Percentiles rank a stretch among this genome's conserved stretches.
phyloP scores from a whole-genome alignment of 1,139 yeast genomes.

The Geotrichum aggregatum region DNA sequence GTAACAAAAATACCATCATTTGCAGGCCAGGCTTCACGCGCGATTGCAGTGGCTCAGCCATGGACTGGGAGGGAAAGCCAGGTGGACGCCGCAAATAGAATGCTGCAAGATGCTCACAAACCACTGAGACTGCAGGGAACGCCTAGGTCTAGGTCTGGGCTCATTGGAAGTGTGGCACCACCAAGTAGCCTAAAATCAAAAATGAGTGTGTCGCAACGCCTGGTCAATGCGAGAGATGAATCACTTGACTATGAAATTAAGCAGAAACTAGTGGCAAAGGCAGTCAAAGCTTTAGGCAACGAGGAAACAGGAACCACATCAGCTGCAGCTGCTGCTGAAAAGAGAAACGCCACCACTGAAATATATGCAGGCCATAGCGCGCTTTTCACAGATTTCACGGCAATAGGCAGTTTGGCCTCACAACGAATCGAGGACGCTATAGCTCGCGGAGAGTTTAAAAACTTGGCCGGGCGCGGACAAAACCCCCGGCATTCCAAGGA shows the following conservation, averaged over 20 bases:
- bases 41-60: constrained; percentile 52
- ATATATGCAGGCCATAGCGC: constrained; percentile 37
- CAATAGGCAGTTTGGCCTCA: constrained; percentile 66
- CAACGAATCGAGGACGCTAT: constrained; percentile 70
- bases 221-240: constrained; percentile 59
- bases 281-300: too few species aligned
- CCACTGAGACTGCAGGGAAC: too few species aligned
- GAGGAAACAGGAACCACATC: too few species aligned
- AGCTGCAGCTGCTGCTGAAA: not conserved
- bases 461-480: constrained; percentile 55
- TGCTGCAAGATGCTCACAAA: constrained; percentile 60
- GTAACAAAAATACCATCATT: constrained; percentile 41
- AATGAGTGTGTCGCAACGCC: constrained; percentile 39
- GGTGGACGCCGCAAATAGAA: constrained; percentile 53
- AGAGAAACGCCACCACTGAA: not conserved
- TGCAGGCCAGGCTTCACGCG: constrained; percentile 51
- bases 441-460: constrained; percentile 63
- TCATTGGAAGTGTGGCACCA: constrained; percentile 16
- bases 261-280: too few species aligned
- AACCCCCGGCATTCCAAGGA: constrained; percentile 49
- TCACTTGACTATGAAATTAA: constrained; percentile 53
- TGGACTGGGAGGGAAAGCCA: constrained; percentile 66
- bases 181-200: constrained; percentile 23
- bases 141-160: too few species aligned
- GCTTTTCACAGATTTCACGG: constrained; percentile 49